These are phyloP conservation scores for Globisporangium middletonii DNA, from an alignment of 352 stramenopile species.

Conservation along the genomic window DNA sequence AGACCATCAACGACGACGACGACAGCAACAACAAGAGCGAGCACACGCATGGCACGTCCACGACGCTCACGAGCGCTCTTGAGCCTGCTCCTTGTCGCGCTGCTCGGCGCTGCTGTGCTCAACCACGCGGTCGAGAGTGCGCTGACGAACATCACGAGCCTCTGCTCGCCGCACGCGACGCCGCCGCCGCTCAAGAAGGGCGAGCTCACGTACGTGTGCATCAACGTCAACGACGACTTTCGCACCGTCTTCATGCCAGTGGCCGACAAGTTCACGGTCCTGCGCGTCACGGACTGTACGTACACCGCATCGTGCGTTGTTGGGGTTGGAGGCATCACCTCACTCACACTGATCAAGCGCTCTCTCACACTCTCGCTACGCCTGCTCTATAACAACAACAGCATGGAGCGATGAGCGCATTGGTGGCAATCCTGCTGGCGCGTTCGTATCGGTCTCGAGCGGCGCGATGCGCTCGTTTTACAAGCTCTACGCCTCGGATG, in stretches of 20 bases:
- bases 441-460: slow-evolving; percentile 69
- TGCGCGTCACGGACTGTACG: slow-evolving; percentile 70
- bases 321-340: neutral
- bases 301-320: neutral
- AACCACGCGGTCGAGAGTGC: slow-evolving; percentile 7
- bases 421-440: slow-evolving; percentile 29
- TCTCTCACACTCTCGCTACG: neutral
- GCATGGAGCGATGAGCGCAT: slow-evolving; percentile 70
- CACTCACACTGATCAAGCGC: neutral
- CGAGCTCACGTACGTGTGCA: slow-evolving; percentile 56
- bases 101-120: neutral
- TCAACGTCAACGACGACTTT: slow-evolving; percentile 76
- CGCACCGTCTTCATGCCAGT: slow-evolving; percentile 70
- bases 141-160: slow-evolving; percentile 50
- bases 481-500: slow-evolving; percentile 58
- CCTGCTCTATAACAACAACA: slow-evolving; percentile 13
- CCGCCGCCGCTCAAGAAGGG: slow-evolving; percentile 53
- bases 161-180: slow-evolving; percentile 51
- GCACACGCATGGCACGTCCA: neutral
- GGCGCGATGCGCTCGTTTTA: slow-evolving; percentile 57
- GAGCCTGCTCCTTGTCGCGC: neutral
- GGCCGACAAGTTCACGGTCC: slow-evolving; percentile 70
- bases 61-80: too few relatives aligned
- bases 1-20: too few relatives aligned
- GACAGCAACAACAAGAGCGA: neutral